phyloP scores from a whole-genome alignment of 2,329 filamentous ascomycete genomes.

The Leptodontidium sp. region DNA sequence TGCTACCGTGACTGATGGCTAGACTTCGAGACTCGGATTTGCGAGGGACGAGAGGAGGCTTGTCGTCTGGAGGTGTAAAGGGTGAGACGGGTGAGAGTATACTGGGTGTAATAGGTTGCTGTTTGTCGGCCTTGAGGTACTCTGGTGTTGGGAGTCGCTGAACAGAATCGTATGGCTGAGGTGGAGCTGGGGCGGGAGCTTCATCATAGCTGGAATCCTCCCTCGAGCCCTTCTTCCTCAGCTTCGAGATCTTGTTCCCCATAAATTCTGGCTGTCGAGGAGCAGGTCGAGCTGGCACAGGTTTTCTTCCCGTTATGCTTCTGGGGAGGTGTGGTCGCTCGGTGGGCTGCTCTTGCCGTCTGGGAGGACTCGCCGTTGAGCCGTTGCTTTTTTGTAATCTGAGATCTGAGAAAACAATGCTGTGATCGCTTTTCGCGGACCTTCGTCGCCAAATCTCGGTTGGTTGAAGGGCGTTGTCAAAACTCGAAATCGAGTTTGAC shows the following conservation, averaged over 20 bases:
- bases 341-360: slow-evolving; percentile 32
- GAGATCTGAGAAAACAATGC: slow-evolving; percentile 42
- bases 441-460: slow-evolving; percentile 45
- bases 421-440: slow-evolving; percentile 41
- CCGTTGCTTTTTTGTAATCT: slow-evolving; percentile 46
- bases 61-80: slow-evolving; percentile 39
- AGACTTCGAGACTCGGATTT: slow-evolving; percentile 36
- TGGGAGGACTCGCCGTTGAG: slow-evolving; percentile 42
- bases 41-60: slow-evolving; percentile 33
- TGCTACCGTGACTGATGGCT: slow-evolving; percentile 9
- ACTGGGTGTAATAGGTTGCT: slow-evolving; percentile 32
- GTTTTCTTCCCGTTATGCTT: slow-evolving; percentile 38
- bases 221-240: slow-evolving; percentile 42
- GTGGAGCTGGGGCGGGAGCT: slow-evolving; percentile 29
- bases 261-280: slow-evolving; percentile 44
- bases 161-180: slow-evolving; percentile 27
- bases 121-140: slow-evolving; percentile 38
- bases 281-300: slow-evolving; percentile 41
- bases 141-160: slow-evolving; percentile 40
- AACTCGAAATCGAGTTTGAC: slow-evolving; percentile 35
- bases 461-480: slow-evolving; percentile 35
- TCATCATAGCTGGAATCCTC: slow-evolving; percentile 30
- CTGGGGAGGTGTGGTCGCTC: slow-evolving; percentile 35
- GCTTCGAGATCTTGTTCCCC: slow-evolving; percentile 44
- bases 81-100: slow-evolving; percentile 38